Percentiles rank a stretch among this genome's conserved stretches.
phyloP scores from a whole-genome alignment of 192 early-diverging fungal species.

The Coemansia sp. region DNA sequence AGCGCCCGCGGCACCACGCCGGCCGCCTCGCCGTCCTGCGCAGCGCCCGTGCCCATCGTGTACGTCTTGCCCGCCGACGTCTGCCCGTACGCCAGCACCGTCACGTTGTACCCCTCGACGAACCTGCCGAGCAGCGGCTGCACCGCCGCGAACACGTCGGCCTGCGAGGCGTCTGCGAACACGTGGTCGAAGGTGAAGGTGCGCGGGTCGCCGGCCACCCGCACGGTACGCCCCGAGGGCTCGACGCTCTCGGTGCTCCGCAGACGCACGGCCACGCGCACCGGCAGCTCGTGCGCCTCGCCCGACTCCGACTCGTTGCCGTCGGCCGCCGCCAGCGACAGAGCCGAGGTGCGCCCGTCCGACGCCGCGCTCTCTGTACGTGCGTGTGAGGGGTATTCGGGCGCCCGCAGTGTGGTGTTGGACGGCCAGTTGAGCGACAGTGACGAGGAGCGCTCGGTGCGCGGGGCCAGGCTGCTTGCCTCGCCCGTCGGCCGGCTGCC shows the following conservation, averaged over 20 bases:
- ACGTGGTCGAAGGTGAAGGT: slow-evolving; percentile 66
- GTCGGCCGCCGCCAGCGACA: not conserved
- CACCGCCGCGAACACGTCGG: slow-evolving; percentile 60
- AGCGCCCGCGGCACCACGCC: slow-evolving; percentile 80
- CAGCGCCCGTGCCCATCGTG: slow-evolving; percentile 85
- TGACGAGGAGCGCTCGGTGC: slow-evolving; percentile 38
- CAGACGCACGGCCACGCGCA: slow-evolving; percentile 52
- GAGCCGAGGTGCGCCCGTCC: slow-evolving; percentile 8
- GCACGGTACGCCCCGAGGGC: not conserved
- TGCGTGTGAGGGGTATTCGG: not conserved
- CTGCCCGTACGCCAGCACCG: slow-evolving; percentile 91
- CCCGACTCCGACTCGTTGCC: slow-evolving; percentile 31
- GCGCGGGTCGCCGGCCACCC: slow-evolving; percentile 14
- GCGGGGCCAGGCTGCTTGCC: too few species aligned
- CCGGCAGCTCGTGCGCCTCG: slow-evolving; percentile 43
- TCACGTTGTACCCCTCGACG: slow-evolving; percentile 88
- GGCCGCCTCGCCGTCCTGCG: slow-evolving; percentile 5
- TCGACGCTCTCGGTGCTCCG: slow-evolving; percentile 29
- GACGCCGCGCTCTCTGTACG: not conserved
- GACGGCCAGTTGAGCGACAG: too few species aligned
- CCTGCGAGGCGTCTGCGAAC: slow-evolving; percentile 60
- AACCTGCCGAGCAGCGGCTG: slow-evolving; percentile 56
- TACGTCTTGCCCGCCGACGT: slow-evolving; percentile 94
- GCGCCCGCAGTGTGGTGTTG: too few species aligned
- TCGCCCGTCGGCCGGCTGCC: not conserved